Evolutionary conservation across 2,329 filamentous ascomycete species (phyloP), one percentile per base, ranked within the genome.

Genomic region (Cladobotryum mycophilum): DNA sequence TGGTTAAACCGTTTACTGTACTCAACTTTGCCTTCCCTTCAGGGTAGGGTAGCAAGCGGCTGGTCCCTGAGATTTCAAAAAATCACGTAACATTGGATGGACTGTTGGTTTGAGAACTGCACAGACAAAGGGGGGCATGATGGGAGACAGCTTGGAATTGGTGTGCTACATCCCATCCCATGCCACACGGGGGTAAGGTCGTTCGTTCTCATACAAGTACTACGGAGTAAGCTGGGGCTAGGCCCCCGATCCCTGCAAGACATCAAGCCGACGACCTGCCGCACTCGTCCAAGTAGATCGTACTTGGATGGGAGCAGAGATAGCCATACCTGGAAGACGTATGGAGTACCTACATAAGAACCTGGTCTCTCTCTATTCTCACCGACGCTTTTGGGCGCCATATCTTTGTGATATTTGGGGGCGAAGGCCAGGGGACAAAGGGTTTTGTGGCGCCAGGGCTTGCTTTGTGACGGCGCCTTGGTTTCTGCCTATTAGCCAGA

Each of bases 401-500:
- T 30, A 30, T 30, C 25, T 20, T 30, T 30, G 14, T 38, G 36
- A 17, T n/a, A 38, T 38, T 38, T 38, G 36, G 36, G 36, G 36
- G 36, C 36, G 36, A 12, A 38, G 17, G 17, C 35, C 18, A n/a
- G 15, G 41, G 25, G 25, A 30, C 25, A 30, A 30, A 30, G 25
- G 25, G 25, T n/a, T 35, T 22, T 45, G 48, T 37, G 44, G 40
- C 34, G 43, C 33, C 37, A 36, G 25, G 34, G 22, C 34, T 35
- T 30, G 34, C 47, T 33, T 45, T 20, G 41, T 38, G 48, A 37
- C 48, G 43, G 25, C 30, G 34, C 34, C 43, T 34, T 45, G 30
- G 43, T 15, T 36, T 30, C 25, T 30, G 25, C 25, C 25, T 30
- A 30, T 30, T 18, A 34, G 25, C 17, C 33, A 45, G 18, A 34